Evolutionary conservation across 2,329 filamentous ascomycete species (phyloP).

Genomic region (Pestalotiopsis sp.): DNA sequence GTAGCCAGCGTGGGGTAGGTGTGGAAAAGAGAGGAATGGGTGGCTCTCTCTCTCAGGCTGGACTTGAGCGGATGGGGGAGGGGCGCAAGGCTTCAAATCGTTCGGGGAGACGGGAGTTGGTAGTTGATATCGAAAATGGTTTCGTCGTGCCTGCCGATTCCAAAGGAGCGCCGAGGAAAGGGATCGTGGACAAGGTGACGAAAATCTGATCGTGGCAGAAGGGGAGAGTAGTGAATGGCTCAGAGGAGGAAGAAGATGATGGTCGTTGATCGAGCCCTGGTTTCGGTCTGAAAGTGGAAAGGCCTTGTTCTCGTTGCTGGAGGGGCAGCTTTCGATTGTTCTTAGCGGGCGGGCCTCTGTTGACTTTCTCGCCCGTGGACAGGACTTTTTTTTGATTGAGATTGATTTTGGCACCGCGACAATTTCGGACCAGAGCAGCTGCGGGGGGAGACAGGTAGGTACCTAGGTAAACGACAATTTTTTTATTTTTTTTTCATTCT

Average conservation of each 20-base stretch:
- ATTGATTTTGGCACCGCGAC: not conserved
- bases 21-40: not conserved
- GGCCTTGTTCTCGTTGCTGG: constrained; percentile 8
- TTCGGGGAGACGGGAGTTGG: not conserved
- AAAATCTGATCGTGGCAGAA: not conserved
- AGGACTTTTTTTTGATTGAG: not conserved
- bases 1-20: constrained; percentile 1
- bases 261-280: constrained; percentile 10
- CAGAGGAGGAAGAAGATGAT: constrained; percentile 3
- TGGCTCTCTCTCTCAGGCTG: not conserved
- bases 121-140: not conserved
- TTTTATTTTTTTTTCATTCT: constrained; percentile 13
- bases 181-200: not conserved
- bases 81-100: not conserved
- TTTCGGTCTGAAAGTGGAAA: constrained; percentile 8
- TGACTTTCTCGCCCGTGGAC: not conserved
- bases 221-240: not conserved
- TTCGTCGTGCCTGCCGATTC: not conserved
- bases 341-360: constrained; percentile 7
- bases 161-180: not conserved
- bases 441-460: not conserved
- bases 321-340: constrained; percentile 6
- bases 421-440: not conserved
- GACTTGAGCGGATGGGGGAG: not conserved
- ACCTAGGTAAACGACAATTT: not conserved